phyloP scores from a whole-genome alignment of 352 stramenopile species.

The Phytophthora constricta region DNA sequence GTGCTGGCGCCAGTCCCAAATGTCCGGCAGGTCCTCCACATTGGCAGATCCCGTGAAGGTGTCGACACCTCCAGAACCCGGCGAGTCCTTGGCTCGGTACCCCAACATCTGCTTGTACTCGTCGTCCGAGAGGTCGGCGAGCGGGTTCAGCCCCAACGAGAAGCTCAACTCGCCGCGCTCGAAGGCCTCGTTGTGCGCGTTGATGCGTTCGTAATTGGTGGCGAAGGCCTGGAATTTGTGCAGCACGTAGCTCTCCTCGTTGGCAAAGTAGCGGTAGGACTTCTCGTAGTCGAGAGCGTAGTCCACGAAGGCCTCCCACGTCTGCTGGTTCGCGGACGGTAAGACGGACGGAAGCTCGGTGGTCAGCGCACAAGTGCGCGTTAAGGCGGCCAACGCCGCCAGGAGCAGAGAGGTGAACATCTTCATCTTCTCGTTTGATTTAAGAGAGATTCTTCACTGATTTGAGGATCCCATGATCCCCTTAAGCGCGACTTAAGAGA shows the following conservation, averaged over 20 bases:
- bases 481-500: not conserved
- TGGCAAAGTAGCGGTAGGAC: constrained; percentile 45
- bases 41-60: constrained; percentile 29
- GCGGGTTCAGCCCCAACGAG: constrained; percentile 53
- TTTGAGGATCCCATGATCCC: not conserved
- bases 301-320: constrained; percentile 60
- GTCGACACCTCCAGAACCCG: constrained; percentile 7
- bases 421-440: constrained; percentile 36
- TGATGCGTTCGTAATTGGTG: constrained; percentile 56
- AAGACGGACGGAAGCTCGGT: constrained; percentile 25
- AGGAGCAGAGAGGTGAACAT: constrained; percentile 15
- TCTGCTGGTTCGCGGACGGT: constrained; percentile 26
- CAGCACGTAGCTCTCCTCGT: constrained; percentile 49
- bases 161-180: constrained; percentile 55
- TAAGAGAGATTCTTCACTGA: constrained; percentile 8
- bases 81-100: constrained; percentile 19
- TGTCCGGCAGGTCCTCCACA: constrained; percentile 56
- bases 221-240: constrained; percentile 54
- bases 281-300: constrained; percentile 66
- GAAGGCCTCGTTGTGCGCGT: constrained; percentile 56
- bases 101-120: constrained; percentile 52
- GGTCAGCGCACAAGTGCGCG: constrained; percentile 12
- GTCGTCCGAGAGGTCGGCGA: constrained; percentile 45
- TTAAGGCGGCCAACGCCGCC: constrained; percentile 1
- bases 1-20: constrained; percentile 94